Evolutionary conservation across 2,329 filamentous ascomycete genomes (phyloP), one percentile per base, ranked within the genome.

Genomic region (Ophiostoma himal-ulmi): DNA sequence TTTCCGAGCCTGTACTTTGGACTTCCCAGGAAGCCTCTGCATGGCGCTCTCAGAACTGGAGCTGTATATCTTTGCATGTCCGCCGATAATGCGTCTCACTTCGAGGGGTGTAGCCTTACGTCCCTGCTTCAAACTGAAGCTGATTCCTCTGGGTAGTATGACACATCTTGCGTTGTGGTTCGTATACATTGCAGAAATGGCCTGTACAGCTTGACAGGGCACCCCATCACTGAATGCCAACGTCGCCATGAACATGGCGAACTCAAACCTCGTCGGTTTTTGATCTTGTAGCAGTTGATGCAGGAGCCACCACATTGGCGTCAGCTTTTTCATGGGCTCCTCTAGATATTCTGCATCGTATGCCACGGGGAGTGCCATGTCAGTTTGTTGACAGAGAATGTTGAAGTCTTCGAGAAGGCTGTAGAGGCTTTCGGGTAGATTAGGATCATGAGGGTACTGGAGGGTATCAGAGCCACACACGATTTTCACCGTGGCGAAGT

Each of bases 221-320:
- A 34, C 10, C 3, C 13, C 4, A 1, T 34, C 5, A n/a, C 66
- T 67, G n/a, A 30, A 70, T 4, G 69, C 69, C n/a, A 70, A 22
- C 17, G 69, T 67, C n/a, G 69, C 62, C 11, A 67, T 26, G 44
- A 64, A 70, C 20, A 48, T 54, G 10, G 44, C 39, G 14, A 70
- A 60, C 10, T 30, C 57, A 34, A 62, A 62, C 11, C 57, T 62
- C 11, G 22, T 17, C 26, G 26, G 34, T 34, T 22, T 34, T 60
- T 34, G 34, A 5, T 48, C 17, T 41, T 22, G 57, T 36, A 13
- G 34, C 5, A 3, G 20, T 48, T 14, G 48, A 17, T 2, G 69
- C 69, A 70, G 22, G 20, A 67, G 39, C 34, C 22, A 62, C 57
- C 57, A 62, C 14, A 30, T 62, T 5, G 26, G 26, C 22, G 13